Evolutionary conservation across 495 filamentous ascomycete species (phyloP).

Genomic region (Xylaria curta): DNA sequence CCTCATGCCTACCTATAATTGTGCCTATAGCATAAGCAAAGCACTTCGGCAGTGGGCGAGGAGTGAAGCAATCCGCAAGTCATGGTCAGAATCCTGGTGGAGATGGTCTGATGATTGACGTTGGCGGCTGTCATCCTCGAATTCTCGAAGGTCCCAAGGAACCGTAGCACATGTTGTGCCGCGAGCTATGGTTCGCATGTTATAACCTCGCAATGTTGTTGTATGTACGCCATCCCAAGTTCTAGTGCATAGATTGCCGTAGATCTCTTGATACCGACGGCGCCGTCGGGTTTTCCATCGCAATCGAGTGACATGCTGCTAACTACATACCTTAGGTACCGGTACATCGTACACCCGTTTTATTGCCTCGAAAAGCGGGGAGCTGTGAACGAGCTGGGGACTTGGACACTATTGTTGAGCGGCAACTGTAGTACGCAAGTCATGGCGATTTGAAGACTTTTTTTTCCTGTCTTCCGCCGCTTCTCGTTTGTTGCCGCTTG

Average conservation of each 20-base stretch:
- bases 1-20: too few species aligned
- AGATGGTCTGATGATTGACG: slow-evolving; percentile 12
- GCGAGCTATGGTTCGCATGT: slow-evolving; percentile 13
- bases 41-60: neutral
- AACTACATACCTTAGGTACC: neutral
- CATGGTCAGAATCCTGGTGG: slow-evolving; percentile 2
- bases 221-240: neutral
- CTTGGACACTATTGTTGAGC: neutral
- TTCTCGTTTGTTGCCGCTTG: slow-evolving; percentile 7
- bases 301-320: neutral
- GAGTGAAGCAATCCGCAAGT: neutral
- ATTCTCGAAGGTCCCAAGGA: slow-evolving; percentile 14
- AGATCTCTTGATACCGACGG: slow-evolving; percentile 16
- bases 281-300: slow-evolving; percentile 12
- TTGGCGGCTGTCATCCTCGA: slow-evolving; percentile 4
- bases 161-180: neutral
- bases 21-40: neutral
- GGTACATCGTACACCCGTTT: neutral
- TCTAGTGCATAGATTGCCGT: neutral
- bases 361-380: slow-evolving; percentile 23
- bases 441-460: slow-evolving; percentile 7
- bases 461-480: neutral
- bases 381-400: neutral
- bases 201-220: neutral
- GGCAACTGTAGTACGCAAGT: slow-evolving; percentile 4